Evolutionary conservation across 2,329 filamentous ascomycete species (phyloP), one percentile per base, ranked within the genome.

Genomic region (Fusarium nelsonii): DNA sequence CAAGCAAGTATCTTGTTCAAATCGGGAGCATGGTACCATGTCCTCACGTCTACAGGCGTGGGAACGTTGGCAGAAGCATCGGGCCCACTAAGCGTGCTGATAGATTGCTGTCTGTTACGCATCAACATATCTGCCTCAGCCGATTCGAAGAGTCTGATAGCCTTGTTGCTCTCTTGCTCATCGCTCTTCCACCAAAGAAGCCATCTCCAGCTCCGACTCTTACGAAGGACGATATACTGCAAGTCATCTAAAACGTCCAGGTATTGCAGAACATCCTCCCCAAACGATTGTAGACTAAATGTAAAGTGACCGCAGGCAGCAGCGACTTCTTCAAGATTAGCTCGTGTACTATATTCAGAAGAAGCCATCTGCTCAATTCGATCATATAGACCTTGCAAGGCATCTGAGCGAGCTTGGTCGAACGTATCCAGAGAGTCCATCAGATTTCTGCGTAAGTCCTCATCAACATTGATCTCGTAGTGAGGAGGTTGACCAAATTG

Each of bases 291-390:
- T 8, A 99, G 82, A 39, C 92, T 96, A 76, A 96, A 97, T 73
- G 92, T 95, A 75, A 98, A 99, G 78, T 98, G 94, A 0, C 96
- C 95, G 74, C 96, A 99, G 36, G 94, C 97, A 11, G 96, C 95
- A 20, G 94, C 94, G 4, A 98, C 94, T 78, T 99, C 96, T 78
- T 99, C 96, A 92, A 10, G 93, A 92, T 77, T 96, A 88, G 18
- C 94, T 84, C 68, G 91, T 88, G 53, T 92, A 82, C 89, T 46
- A 87, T 86, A 10, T 86, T 83, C 59, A 85, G 87, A 20, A 85
- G 64, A 60, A 1, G 55, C 55, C 55, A 64, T 88, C 16, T 92
- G 84, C 71, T 94, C 90, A 57, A 94, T 93, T 44, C 87, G 91
- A 63, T 87, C 88, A 77, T 99, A 98, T 0, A 99, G 84, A 40